Conservation (phyloP, 257 asterid species). For the Mitragyna speciosa region DNA sequence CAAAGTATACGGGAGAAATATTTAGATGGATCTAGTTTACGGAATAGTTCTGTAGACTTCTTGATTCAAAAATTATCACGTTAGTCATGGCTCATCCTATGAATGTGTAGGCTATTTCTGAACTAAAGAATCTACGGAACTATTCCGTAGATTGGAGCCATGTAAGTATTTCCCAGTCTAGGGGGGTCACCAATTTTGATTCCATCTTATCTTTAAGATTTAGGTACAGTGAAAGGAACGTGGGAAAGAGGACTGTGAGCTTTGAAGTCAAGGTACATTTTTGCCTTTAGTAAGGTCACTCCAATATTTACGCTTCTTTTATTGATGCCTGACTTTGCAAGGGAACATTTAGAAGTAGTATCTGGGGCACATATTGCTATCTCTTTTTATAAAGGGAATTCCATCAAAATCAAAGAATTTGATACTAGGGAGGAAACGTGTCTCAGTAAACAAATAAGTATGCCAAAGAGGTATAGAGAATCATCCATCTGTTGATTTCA, state of each 20-base stretch:
- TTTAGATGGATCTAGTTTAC: too few species aligned
- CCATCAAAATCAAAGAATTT: not conserved
- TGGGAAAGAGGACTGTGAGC: not conserved
- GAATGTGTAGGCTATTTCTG: too few species aligned
- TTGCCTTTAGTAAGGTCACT: too few species aligned
- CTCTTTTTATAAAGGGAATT: not conserved
- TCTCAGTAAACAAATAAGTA: not conserved
- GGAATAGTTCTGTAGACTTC: too few species aligned
- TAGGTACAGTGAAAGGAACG: too few species aligned
- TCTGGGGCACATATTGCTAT: not conserved
- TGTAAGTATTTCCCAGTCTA: too few species aligned
- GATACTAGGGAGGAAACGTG: not conserved
- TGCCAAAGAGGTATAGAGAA: constrained; percentile 8
- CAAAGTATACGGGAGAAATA: too few species aligned
- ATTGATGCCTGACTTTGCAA: not conserved
- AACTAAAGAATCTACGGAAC: too few species aligned
- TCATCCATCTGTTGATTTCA: constrained; percentile 9
- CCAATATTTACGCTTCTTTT: too few species aligned
- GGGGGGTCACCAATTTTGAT: not conserved
- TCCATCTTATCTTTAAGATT: not conserved
- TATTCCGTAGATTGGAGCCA: too few species aligned
- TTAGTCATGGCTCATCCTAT: too few species aligned
- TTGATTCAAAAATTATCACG: too few species aligned
- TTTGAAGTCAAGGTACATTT: not conserved
- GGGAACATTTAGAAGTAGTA: not conserved